Evolutionary conservation across 257 asterid species (phyloP).

Genomic region (Henckelia pumila): DNA sequence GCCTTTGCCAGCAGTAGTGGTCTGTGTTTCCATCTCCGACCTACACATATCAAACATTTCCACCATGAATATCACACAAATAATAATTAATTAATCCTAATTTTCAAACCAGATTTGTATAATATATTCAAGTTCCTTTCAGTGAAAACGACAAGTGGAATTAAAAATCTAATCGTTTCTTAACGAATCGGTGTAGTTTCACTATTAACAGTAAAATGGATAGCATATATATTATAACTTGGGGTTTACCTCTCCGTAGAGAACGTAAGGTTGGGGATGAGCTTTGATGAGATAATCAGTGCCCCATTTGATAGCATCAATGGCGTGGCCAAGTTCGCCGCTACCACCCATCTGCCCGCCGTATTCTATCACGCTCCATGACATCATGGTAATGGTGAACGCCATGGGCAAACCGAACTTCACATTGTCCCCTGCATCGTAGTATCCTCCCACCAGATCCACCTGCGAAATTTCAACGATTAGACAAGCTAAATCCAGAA

Average conservation of each 20-base stretch:
- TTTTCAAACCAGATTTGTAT: neutral
- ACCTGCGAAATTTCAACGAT: constrained; percentile 47
- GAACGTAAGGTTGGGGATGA: constrained; percentile 79
- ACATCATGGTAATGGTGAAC: constrained; percentile 87
- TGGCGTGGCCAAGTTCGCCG: constrained; percentile 81
- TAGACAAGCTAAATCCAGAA: constrained; percentile 9
- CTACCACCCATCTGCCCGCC: constrained; percentile 68
- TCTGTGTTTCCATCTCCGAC: constrained; percentile 96
- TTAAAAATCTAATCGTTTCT: neutral
- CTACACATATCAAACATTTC: constrained; percentile 30
- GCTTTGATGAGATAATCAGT: constrained; percentile 96
- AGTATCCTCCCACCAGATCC: constrained; percentile 96
- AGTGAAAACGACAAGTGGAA: neutral
- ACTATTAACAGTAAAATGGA: too few relatives aligned
- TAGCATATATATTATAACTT: too few relatives aligned
- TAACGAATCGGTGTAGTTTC: neutral
- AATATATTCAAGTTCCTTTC: too few relatives aligned
- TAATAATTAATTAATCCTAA: neutral
- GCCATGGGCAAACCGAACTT: constrained; percentile 98
- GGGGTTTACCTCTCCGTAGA: constrained; percentile 76
- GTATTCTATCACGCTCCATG: constrained; percentile 90
- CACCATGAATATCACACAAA: constrained; percentile 14
- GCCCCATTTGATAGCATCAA: constrained; percentile 95
- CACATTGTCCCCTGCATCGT: constrained; percentile 98
- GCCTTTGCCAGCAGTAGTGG: constrained; percentile 95